Conservation (phyloP, 148 eudicot genomes). For the Camellia granthamiana region DNA sequence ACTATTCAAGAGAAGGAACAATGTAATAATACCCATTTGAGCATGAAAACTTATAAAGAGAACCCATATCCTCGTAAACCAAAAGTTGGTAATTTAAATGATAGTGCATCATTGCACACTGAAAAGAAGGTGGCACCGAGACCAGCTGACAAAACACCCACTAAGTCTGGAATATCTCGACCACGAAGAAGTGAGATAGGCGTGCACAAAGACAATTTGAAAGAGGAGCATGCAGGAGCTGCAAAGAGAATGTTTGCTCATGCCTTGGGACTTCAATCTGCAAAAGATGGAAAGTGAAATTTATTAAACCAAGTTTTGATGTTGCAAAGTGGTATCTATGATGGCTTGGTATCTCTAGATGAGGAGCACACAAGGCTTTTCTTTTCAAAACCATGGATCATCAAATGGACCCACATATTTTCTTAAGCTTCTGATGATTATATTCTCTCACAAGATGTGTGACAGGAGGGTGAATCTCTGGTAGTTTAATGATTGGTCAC, state of each 20-base stretch:
- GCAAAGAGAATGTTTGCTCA: slow-evolving; percentile 94
- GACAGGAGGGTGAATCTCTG: not conserved
- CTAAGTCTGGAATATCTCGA: slow-evolving; percentile 18
- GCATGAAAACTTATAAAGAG: slow-evolving; percentile 15
- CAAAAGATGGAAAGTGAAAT: slow-evolving; percentile 31
- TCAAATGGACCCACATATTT: not conserved
- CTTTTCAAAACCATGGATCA: not conserved
- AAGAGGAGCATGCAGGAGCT: slow-evolving; percentile 76
- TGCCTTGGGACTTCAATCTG: slow-evolving; percentile 60
- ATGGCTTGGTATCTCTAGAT: slow-evolving; percentile 2
- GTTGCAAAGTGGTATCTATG: not conserved
- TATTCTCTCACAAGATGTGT: not conserved
- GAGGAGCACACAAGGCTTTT: slow-evolving; percentile 3
- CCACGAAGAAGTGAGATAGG: slow-evolving; percentile 29
- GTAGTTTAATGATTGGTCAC: not conserved
- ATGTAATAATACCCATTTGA: slow-evolving; percentile 17
- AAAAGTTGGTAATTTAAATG: slow-evolving; percentile 13
- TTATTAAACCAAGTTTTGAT: slow-evolving; percentile 8
- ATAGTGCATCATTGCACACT: slow-evolving; percentile 12
- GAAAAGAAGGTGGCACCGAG: slow-evolving; percentile 15
- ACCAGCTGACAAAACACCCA: slow-evolving; percentile 17
- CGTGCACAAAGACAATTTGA: slow-evolving; percentile 31
- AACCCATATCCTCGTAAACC: slow-evolving; percentile 2
- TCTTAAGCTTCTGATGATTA: not conserved
- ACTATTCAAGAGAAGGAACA: slow-evolving; percentile 28